Base-by-base conservation (phyloP, 176 grass and related monocot species). In the Cocos nucifera region DNA sequence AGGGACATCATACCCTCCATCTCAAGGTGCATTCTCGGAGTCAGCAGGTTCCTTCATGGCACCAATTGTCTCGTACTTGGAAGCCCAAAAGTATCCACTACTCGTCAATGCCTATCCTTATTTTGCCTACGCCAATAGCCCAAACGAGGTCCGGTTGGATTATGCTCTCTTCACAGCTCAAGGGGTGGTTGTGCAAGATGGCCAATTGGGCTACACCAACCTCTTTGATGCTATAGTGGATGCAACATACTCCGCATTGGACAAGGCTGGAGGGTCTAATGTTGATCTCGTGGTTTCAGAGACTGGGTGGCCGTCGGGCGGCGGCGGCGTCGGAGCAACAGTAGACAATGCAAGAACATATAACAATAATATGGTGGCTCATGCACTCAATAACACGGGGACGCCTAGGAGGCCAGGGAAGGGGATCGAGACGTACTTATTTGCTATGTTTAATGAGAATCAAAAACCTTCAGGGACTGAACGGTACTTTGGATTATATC, bases 371-470 rank as follows among this genome's bases (percentile, higher is more conserved):
- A 53, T 87, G 27, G 72, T 96, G 19, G 51, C 56, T 53, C 74
- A 82, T 74, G 78, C 80, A 14, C 35, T 44, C 0, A 44, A 44
- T 14, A 64, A 73, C 15, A 59, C 16, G 3, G 91, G 91, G 25
- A 96, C 91, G 57, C 91, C 86, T 26, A 65, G 77, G 76, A 79
- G 82, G 54, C 78, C 91, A 0, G 80, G 75, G 9, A 87, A 90
- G 72, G 75, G 78, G 58, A 52, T 84, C 20, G 86, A 87, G 83
- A 90, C 86, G 59, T 96, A 85, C 53, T 51, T 96, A 22, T 96
- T 96, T 75, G 92, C 92, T 48, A 84, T 96, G 73, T 96, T 96
- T 68, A 96, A 96, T 68, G 92, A 96, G 78, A 79, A 96, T 78
- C 62, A 77, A 19, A 96, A 96, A 75, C 80, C 92, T 0, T 71